Evolutionary conservation across 768 basidiomycete genomes (phyloP).

Genomic region (Amanita rubescens): DNA sequence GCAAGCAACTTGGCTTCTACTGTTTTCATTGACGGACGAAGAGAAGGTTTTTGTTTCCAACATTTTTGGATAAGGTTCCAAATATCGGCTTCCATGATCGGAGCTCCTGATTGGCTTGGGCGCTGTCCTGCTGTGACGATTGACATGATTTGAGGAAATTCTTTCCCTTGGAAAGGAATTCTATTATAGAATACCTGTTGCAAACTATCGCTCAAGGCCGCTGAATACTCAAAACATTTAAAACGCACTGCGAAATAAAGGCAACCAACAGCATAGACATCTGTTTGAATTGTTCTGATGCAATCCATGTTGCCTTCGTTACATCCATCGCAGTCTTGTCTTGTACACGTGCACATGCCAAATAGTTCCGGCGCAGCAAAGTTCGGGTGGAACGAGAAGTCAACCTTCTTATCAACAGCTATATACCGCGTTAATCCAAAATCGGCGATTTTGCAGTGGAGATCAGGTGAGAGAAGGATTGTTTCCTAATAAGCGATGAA

Average conservation of each 20-base stretch:
- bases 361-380: neutral
- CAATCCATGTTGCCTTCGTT: too few relatives aligned
- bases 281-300: neutral
- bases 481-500: too few relatives aligned
- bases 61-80: neutral
- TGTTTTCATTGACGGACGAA: neutral
- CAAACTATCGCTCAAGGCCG: neutral
- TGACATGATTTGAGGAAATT: neutral
- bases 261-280: constrained; percentile 3
- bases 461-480: too few relatives aligned
- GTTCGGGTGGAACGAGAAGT: neutral
- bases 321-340: too few relatives aligned
- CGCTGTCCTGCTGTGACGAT: neutral
- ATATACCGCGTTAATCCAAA: too few relatives aligned
- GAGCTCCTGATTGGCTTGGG: neutral
- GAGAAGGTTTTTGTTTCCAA: neutral
- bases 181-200: neutral
- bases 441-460: too few relatives aligned
- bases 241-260: neutral
- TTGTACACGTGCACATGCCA: neutral
- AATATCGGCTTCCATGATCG: neutral
- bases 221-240: neutral
- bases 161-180: neutral
- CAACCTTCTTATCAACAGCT: too few relatives aligned
- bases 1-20: neutral